phyloP scores from a whole-genome alignment of 371 early-diverging fungal species.

The Mortierella sp. region DNA sequence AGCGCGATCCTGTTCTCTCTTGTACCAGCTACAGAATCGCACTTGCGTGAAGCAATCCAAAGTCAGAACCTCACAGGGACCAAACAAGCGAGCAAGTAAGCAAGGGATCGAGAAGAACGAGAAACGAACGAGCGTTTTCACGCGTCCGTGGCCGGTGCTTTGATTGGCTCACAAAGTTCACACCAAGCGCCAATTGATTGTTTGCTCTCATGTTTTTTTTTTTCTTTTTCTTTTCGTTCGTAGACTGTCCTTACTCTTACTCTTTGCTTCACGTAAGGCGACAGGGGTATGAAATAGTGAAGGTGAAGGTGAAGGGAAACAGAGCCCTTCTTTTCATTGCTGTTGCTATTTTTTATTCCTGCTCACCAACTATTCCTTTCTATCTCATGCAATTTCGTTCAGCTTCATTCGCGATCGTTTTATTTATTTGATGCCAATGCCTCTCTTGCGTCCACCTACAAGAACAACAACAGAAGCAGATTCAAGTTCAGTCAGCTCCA shows the following conservation, averaged over 20 bases:
- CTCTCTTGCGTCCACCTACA: neutral
- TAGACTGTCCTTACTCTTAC: conserved; percentile 1
- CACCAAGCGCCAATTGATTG: neutral
- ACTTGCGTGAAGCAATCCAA: neutral
- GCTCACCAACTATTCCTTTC: neutral
- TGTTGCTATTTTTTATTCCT: neutral
- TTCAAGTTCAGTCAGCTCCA: neutral
- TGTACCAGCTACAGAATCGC: neutral
- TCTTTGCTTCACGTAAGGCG: neutral
- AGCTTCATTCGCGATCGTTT: neutral
- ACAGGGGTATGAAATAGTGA: neutral
- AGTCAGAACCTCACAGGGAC: neutral
- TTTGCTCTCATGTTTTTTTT: neutral
- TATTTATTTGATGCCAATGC: neutral
- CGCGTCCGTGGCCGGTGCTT: neutral
- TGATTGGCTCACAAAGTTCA: neutral
- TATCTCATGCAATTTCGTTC: neutral
- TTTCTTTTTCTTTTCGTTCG: neutral
- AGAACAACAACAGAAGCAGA: no score
- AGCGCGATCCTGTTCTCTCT: neutral
- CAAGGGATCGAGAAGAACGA: neutral
- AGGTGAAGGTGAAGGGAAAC: neutral
- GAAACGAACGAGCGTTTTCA: conserved; percentile 7
- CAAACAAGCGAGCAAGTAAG: neutral
- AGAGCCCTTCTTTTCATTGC: neutral